Percentiles rank a stretch among this genome's conserved stretches.
Evolutionary conservation across 805 yeast species (phyloP).

Genomic region (Lipomyces mesembrius): DNA sequence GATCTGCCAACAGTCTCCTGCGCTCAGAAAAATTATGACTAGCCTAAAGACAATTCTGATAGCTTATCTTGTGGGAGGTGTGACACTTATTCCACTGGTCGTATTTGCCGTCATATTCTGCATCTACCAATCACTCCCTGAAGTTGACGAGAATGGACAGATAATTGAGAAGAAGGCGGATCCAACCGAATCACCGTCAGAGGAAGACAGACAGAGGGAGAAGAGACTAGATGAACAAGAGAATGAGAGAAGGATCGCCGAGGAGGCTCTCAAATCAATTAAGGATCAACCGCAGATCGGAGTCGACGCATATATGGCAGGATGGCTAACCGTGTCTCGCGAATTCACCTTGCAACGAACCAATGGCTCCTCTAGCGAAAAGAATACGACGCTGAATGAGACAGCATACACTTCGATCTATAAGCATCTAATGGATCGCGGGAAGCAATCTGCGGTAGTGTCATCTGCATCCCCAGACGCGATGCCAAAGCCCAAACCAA

Average conservation of each 20-base stretch:
- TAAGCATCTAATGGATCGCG: constrained; percentile 53
- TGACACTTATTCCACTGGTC: constrained; percentile 73
- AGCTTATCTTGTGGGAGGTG: constrained; percentile 74
- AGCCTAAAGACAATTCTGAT: constrained; percentile 45
- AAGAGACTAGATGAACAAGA: constrained; percentile 33
- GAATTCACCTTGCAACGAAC: constrained; percentile 52
- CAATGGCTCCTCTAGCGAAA: constrained; percentile 37
- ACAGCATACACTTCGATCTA: constrained; percentile 67
- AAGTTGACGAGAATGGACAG: constrained; percentile 35
- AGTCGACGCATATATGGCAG: constrained; percentile 62
- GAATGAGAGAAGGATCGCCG: constrained; percentile 50
- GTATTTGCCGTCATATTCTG: constrained; percentile 50
- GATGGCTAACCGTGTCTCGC: constrained; percentile 85
- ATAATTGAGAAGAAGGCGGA: constrained; percentile 10
- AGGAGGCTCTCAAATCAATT: constrained; percentile 58
- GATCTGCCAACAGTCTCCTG: constrained; percentile 51
- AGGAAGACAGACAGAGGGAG: constrained; percentile 16
- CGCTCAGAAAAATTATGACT: constrained; percentile 41
- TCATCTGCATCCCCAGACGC: constrained; percentile 37
- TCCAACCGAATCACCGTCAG: constrained; percentile 21
- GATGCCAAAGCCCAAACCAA: constrained; percentile 48
- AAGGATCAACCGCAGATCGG: constrained; percentile 66
- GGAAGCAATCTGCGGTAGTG: constrained; percentile 23
- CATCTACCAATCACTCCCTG: constrained; percentile 48
- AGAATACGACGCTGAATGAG: constrained; percentile 47